These are phyloP conservation scores for Saprolegnia parasitica DNA, from an alignment of 352 stramenopile species.

Conservation along the genomic window DNA sequence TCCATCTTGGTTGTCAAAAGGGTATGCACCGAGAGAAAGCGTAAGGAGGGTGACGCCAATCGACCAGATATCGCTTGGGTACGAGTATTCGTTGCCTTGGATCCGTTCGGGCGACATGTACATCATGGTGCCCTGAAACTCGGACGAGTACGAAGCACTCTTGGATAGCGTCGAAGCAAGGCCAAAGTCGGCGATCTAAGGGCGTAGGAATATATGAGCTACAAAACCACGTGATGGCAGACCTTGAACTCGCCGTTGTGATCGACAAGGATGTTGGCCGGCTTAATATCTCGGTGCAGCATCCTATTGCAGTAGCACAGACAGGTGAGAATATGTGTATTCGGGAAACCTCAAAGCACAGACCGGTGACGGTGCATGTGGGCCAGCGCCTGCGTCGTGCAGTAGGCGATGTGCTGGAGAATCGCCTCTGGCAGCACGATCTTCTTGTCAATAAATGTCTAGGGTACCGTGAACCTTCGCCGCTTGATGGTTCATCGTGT, in stretches of 20 bases:
- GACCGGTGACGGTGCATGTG: constrained; percentile 80
- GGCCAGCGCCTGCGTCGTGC: constrained; percentile 71
- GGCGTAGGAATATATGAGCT: background rate
- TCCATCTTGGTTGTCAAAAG: constrained; percentile 64
- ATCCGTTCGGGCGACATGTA: constrained; percentile 95
- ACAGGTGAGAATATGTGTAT: too few species aligned
- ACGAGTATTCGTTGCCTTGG: constrained; percentile 78
- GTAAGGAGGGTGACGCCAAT: constrained; percentile 69
- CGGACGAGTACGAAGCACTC: constrained; percentile 72
- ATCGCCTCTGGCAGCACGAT: constrained; percentile 51
- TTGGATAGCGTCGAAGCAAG: constrained; percentile 69
- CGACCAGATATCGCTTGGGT: constrained; percentile 74
- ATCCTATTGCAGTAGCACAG: constrained; percentile 34
- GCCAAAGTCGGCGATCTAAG: constrained; percentile 73
- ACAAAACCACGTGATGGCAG: background rate
- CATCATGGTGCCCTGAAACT: constrained; percentile 90
- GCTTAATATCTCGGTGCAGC: constrained; percentile 89
- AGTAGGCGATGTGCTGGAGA: constrained; percentile 71
- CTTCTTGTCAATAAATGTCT: constrained; percentile 24
- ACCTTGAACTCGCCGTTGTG: constrained; percentile 79
- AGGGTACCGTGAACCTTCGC: background rate
- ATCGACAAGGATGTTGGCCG: constrained; percentile 87
- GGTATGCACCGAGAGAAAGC: constrained; percentile 58
- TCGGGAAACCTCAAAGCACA: too few species aligned
- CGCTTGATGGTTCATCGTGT: background rate